phyloP scores from a whole-genome alignment of 2,329 filamentous ascomycete species.

The Thermothelomyces thermophilus region DNA sequence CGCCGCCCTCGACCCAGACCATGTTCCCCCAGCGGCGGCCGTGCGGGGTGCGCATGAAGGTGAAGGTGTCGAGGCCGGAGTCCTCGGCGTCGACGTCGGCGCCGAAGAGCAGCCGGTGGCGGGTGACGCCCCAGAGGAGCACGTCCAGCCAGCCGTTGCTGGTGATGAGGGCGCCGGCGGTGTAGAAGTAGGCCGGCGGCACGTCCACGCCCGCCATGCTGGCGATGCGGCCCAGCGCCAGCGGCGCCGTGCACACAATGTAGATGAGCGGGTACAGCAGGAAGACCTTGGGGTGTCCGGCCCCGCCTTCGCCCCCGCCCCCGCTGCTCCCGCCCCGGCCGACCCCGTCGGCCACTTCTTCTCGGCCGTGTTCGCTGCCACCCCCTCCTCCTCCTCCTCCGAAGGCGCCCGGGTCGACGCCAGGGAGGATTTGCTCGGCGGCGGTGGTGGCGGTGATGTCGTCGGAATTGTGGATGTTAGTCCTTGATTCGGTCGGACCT shows the following conservation, averaged over 20 bases:
- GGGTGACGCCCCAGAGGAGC: conserved; percentile 28
- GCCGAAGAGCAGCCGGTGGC: conserved; percentile 26
- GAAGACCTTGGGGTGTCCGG: conserved; percentile 36
- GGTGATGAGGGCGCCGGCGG: conserved; percentile 45
- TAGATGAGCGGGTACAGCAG: conserved; percentile 58
- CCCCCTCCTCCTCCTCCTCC: too few relatives aligned
- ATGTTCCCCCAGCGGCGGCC: conserved; percentile 28
- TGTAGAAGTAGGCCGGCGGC: conserved; percentile 42
- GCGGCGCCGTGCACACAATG: conserved; percentile 53
- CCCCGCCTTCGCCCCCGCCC: neutral
- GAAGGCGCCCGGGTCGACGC: too few relatives aligned
- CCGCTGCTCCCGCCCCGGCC: too few relatives aligned
- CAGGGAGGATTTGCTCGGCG: neutral
- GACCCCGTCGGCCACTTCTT: too few relatives aligned
- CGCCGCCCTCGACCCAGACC: conserved; percentile 28
- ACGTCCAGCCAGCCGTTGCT: conserved; percentile 38
- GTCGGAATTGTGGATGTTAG: neutral
- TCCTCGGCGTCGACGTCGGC: conserved; percentile 26
- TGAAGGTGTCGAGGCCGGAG: conserved; percentile 33
- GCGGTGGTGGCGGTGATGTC: conserved; percentile 5
- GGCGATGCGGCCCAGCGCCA: conserved; percentile 53
- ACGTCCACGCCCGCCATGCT: conserved; percentile 45
- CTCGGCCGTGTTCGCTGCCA: too few relatives aligned
- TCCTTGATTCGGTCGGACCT: neutral
- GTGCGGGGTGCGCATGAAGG: conserved; percentile 29